Evolutionary conservation across 2,329 filamentous ascomycete genomes (phyloP), one percentile per base, ranked within the genome.

Genomic region (Apiospora arundinis): DNA sequence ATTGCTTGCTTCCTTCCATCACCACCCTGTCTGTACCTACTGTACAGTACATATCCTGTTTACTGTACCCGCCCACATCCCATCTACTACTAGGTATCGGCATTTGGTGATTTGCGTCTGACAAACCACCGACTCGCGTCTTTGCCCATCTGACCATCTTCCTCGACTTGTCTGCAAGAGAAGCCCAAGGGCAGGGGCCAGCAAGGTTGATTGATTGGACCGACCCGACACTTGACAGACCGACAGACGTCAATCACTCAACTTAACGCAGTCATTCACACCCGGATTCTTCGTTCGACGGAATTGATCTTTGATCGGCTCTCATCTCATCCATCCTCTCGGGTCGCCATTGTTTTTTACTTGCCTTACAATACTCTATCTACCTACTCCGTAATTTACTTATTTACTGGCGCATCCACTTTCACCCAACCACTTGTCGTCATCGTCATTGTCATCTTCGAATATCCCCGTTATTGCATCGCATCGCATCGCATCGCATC

Each of bases 301-400:
- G 49, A 25, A 25, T 32, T 56, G 25, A 14, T 4, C 16, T 25
- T 52, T 25, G 48, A 56, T 56, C 25, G 28, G 28, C 28, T 8
- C 28, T 21, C 25, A 60, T 60, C 52, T 60, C 52, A 37, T 32
- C 52, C 52, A 18, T 60, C 52, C 52, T 37, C 52, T 60, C 52
- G 52, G 52, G 52, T 60, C 49, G 49, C 46, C 46, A 16, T 16
- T 16, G 16, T 14, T 45, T 18, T 32, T 32, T 6, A 32, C 44
- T 46, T 18, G n/a, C n/a, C n/a, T n/a, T n/a, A n/a, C n/a, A n/a
- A n/a, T n/a, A 18, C 23, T 25, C 48, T 52, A 23, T n/a, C 23
- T 5, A 25, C 25, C 48, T 25, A 14, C 48, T 16, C 32, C n/a
- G n/a, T n/a, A n/a, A 32, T 6, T 32, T 32, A 14, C 16, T 23